Evolutionary conservation across 169 alveolate species (phyloP).

Genomic region (Perkinsus marinus): DNA sequence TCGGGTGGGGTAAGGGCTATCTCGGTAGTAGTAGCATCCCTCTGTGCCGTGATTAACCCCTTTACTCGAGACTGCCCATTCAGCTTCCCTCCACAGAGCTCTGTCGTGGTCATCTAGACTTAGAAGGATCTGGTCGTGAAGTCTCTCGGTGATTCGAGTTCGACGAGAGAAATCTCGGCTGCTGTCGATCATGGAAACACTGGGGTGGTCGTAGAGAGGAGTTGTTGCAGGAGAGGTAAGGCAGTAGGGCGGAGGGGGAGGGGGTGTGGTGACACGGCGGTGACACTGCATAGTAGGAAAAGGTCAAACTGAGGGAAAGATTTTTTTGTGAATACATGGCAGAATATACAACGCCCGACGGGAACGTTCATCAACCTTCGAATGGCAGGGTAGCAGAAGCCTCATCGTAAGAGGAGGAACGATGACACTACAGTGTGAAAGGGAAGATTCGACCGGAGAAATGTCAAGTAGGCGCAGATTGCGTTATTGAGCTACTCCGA

Average conservation of each 20-base stretch:
- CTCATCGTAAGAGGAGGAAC: too few relatives aligned
- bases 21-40: background rate
- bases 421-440: too few relatives aligned
- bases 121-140: background rate
- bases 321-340: too few relatives aligned
- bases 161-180: background rate
- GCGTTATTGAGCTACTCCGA: too few relatives aligned
- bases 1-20: background rate
- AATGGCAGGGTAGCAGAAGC: too few relatives aligned
- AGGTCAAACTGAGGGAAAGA: too few relatives aligned
- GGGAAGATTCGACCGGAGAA: too few relatives aligned
- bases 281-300: too few relatives aligned
- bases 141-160: background rate
- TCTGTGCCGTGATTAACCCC: background rate
- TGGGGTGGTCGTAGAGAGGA: background rate
- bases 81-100: background rate
- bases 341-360: too few relatives aligned
- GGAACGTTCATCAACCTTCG: too few relatives aligned
- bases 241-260: background rate
- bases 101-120: background rate
- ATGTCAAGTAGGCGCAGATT: too few relatives aligned
- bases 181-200: background rate
- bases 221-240: background rate
- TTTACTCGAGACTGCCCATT: background rate
- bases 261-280: background rate